Percentiles rank a stretch among this genome's conserved stretches.
phyloP scores from a whole-genome alignment of 306 rosid species.

The Rosa multiflora region DNA sequence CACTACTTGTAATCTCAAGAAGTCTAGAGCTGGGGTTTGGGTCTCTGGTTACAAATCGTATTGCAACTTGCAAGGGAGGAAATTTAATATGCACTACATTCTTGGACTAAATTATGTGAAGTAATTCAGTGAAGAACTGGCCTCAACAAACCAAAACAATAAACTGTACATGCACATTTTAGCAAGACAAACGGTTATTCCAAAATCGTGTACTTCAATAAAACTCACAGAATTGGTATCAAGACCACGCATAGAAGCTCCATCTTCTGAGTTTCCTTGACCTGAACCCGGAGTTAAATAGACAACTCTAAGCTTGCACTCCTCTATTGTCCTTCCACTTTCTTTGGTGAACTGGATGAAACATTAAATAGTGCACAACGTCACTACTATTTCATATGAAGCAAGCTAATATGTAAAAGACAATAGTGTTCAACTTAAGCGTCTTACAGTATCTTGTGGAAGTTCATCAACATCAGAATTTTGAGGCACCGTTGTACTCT shows the following conservation, averaged over 20 bases:
- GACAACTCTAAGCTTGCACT: constrained; percentile 79
- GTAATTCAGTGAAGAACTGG: background rate
- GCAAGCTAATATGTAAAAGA: constrained; percentile 22
- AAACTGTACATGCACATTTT: background rate
- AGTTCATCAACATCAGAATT: constrained; percentile 80
- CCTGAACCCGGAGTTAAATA: constrained; percentile 39
- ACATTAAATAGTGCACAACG: constrained; percentile 13
- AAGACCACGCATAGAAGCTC: constrained; percentile 40
- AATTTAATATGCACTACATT: background rate
- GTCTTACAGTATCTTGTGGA: constrained; percentile 69
- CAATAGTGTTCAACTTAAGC: constrained; percentile 13
- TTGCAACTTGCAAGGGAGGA: background rate
- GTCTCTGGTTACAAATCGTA: background rate
- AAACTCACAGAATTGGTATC: constrained; percentile 67
- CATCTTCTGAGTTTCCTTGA: constrained; percentile 65
- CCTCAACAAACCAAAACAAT: background rate
- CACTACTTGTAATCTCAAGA: background rate
- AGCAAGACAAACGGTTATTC: background rate
- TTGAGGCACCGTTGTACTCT: constrained; percentile 71
- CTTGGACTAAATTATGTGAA: constrained; percentile 1
- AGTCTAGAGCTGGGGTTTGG: background rate
- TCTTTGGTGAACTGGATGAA: constrained; percentile 77
- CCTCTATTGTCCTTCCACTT: constrained; percentile 71
- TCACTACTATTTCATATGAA: constrained; percentile 10
- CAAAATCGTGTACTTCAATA: background rate